Evolutionary conservation across 1,284 basidiomycete genomes (phyloP), one percentile per base, ranked within the genome.

Genomic region (Malassezia dermatis): DNA sequence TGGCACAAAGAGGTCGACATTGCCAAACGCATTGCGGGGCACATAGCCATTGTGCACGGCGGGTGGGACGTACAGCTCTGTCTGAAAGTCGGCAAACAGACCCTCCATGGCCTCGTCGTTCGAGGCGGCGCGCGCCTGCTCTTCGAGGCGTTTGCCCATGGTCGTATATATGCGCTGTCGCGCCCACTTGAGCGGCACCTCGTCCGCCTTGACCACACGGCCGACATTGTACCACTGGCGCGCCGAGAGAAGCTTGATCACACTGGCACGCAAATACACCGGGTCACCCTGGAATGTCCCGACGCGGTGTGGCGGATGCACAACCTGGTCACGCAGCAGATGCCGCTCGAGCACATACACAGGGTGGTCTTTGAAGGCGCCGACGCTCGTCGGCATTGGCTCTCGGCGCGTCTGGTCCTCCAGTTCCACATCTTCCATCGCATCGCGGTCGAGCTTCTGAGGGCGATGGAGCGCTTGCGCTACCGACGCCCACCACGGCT

Each of bases 141-240:
- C 90, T 57, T 94, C 80, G 58, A 88, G 89, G 23, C 93, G 80
- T 75, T 85, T 82, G 62, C 83, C 83, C 62, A 83, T 81, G 39
- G 96, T 79, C 0, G 93, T 98, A 43, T 84, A 84, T 1, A 86
- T 84, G 4, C 88, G 82, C 67, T 86, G 80, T 76, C 94, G 95
- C 62, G 88, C 84, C 80, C 83, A 83, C 77, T 96, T 98, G 76
- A 95, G 79, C 3, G 93, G 85, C 63, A 89, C 86, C 65, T 84
- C 83, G 8, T 85, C 84, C 53, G 82, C 79, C 64, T 81, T 82
- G 56, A 96, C 79, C 48, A 78, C 78, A 26, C 89, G 80, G 0
- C 94, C 89, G 42, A 82, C 82, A 11, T 91, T 83, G 83, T 93
- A 86, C 89, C 91, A 99, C 68, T 87, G 91, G 72, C 96, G 91